Base-by-base conservation (phyloP, 331 rosid species). In the Saraca asoca region DNA sequence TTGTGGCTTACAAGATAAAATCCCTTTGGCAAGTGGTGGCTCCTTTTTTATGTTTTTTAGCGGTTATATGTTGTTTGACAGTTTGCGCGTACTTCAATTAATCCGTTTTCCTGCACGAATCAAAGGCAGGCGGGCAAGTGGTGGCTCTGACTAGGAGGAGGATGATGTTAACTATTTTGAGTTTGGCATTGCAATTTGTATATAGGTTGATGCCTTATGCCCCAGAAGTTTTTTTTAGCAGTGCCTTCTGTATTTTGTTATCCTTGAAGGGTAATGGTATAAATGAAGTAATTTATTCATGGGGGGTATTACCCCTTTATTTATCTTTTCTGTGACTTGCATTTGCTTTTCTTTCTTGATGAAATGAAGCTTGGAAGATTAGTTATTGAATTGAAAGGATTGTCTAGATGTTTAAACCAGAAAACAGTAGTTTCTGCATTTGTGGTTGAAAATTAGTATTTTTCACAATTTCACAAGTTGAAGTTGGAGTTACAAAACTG, bases 141-240 rank as follows among this genome's bases (percentile, higher is more conserved):
- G 31, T 53, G 8, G 37, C 20, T 39, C 50, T 68, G 75, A 73
- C 72, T 52, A 24, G 31, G 31, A 17, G 31, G 31, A 17, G 62
- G 66, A 29, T 19, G 33, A 6, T 48, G n/a, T 62, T 67, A 51
- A 79, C 83, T 14, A 58, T 68, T 41, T 70, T 54, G 52, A 8
- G 34, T 79, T 57, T 73, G 58, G 58, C 50, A 57, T 64, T 79
- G 58, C 64, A 35, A 37, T 51, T 34, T 66, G 61, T 53, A 69
- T 42, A 73, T 73, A 73, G 19, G 13, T 70, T 62, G 39, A 44
- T 24, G 31, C 43, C 11, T 10, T 37, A 1, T 69, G 71, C 16
- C 45, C 33, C 62, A 38, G 68, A 48, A 69, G 41, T 51, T 64
- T 80, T 60, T 59, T 43, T 65, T 59, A 67, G 75, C 62, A 39